phyloP scores from a whole-genome alignment of 2,329 filamentous ascomycete genomes.

The Claviceps purpurea region DNA sequence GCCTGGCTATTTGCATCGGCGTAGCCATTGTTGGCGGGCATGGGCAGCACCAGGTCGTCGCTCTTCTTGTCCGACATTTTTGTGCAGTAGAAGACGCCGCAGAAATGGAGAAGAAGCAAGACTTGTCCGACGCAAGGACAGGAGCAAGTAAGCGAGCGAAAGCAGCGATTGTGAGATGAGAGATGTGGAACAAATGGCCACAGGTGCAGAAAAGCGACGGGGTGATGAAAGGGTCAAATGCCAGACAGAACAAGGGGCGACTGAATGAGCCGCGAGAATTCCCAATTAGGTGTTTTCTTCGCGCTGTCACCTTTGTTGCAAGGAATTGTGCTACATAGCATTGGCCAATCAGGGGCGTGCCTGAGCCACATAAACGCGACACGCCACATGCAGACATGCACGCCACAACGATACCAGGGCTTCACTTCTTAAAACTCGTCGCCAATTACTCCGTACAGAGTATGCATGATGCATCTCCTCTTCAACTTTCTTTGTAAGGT shows the following conservation, averaged over 20 bases:
- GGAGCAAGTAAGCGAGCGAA: background rate
- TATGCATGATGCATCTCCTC: too few relatives aligned
- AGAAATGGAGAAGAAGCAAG: background rate
- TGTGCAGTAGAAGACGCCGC: background rate
- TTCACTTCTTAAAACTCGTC: too few relatives aligned
- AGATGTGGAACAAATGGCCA: background rate
- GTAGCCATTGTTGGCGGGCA: background rate
- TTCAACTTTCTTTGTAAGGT: too few relatives aligned
- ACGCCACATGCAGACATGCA: background rate
- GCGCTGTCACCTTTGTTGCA: background rate
- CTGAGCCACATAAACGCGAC: background rate
- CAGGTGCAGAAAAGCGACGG: background rate
- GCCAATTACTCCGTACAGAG: too few relatives aligned
- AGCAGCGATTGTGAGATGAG: background rate
- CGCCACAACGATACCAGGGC: background rate
- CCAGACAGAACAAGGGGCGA: background rate
- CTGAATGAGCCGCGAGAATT: background rate
- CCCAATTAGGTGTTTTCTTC: background rate
- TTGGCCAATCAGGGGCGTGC: background rate
- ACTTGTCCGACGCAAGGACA: background rate
- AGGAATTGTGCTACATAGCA: background rate
- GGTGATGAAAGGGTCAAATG: background rate
- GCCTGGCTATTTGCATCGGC: background rate
- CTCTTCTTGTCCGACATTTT: constrained; percentile 5
- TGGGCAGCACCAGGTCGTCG: constrained; percentile 1